phyloP scores from a whole-genome alignment of 1,139 yeast species.

The Magnusiomyces tetraspermus region DNA sequence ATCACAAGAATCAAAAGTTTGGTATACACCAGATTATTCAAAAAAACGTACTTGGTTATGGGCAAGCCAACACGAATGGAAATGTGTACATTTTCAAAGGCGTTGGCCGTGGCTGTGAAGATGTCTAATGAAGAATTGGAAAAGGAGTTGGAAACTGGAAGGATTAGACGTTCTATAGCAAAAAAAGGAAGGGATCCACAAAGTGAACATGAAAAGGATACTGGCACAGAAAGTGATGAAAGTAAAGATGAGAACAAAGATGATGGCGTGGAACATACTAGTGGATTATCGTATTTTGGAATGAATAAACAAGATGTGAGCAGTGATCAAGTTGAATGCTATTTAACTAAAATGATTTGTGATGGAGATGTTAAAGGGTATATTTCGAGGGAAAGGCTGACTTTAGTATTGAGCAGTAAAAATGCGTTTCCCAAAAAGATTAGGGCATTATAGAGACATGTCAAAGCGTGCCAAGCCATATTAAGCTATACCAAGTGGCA shows the following conservation, averaged over 20 bases:
- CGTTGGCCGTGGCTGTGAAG: conserved; percentile 34
- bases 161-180: no score
- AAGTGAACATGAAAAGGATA: background rate
- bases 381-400: conserved; percentile 65
- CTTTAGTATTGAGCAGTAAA: conserved; percentile 66
- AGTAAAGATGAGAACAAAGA: background rate
- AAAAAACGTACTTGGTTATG: conserved; percentile 36
- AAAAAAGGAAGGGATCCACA: background rate
- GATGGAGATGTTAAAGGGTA: conserved; percentile 68
- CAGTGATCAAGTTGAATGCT: conserved; percentile 57
- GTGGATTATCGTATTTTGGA: background rate
- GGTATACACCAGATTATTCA: conserved; percentile 46
- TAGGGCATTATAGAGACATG: no score
- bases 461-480: no score
- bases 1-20: conserved; percentile 46
- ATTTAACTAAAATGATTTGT: conserved; percentile 57
- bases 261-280: background rate
- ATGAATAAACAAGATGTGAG: conserved; percentile 6
- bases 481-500: no score
- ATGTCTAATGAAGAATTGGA: conserved; percentile 10
- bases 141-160: conserved; percentile 15
- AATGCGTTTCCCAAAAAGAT: conserved; percentile 52
- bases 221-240: background rate
- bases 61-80: conserved; percentile 39
- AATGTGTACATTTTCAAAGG: conserved; percentile 40